Evolutionary conservation across 108 stramenopile genomes (phyloP), one percentile per base, ranked within the genome.

Genomic region (Stephanodiscus minutulus): DNA sequence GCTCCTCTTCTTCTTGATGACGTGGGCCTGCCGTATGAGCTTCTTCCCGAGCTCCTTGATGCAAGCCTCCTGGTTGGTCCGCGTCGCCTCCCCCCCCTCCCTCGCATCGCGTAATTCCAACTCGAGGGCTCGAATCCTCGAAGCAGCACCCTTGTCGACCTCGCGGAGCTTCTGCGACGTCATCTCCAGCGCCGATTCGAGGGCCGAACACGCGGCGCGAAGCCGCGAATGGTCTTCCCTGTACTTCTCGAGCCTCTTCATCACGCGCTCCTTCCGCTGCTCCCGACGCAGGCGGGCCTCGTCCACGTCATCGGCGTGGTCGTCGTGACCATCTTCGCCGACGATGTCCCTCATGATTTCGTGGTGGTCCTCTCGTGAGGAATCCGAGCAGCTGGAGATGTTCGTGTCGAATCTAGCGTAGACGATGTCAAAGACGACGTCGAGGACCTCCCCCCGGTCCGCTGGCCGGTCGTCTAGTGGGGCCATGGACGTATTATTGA

Each of bases 41-140:
- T 79, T 79, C 52, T 71, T 66, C 20, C 77, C 77, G 60, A 79
- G n/a, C 37, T 64, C 62, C 39, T 79, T 79, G n/a, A 79, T 79
- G 24, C 77, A 79, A 1, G 52, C 44, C 36, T 43, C 55, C 25
- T 79, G 77, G 43, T 67, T 66, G 1, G 50, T 27, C 18, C 53
- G 57, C 35, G 67, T 22, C 17, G 31, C 21, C n/a, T 61, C 70
- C 70, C 62, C 61, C 36, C 57, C 64, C 60, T 39, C 36, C 15
- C 59, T 56, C n/a, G 70, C 72, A 2, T 62, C 64, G 2, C 52
- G 25, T 33, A 79, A 27, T 52, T 79, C 70, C 5, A 21, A 43
- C 35, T 79, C 77, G 35, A 79, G 64, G 20, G 57, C 33, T 24
- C 72, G 65, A 35, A 79, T 79, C 55, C 62, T 72, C 28, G 25